These are phyloP conservation scores for Tetraselmis striata DNA, from an alignment of 139 green algal genomes.

Conservation along the genomic window DNA sequence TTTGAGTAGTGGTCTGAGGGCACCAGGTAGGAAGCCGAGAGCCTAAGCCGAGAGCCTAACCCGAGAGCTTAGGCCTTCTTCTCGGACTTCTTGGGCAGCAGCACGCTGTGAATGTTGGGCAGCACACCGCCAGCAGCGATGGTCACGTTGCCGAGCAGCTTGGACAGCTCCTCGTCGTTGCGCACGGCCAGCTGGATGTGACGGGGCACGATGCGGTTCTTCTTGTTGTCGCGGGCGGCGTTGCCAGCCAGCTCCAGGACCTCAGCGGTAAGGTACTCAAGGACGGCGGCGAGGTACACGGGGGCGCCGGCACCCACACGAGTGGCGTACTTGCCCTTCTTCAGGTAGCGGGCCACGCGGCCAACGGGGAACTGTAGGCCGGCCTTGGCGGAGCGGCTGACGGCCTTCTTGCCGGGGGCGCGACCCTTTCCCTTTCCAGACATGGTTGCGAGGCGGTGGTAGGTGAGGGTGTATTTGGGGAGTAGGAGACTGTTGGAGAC, in stretches of 20 bases:
- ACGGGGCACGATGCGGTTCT: constrained; percentile 66
- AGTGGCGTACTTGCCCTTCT: constrained; percentile 80
- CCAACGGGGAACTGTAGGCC: constrained; percentile 86
- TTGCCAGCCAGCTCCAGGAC: constrained; percentile 65
- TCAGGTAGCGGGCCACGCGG: constrained; percentile 76
- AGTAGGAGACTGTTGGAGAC: not conserved
- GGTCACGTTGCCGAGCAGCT: constrained; percentile 66
- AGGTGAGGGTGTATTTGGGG: not conserved
- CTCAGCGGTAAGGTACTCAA: constrained; percentile 82
- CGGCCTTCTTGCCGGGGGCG: constrained; percentile 66
- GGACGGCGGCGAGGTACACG: constrained; percentile 72
- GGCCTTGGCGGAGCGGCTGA: constrained; percentile 76
- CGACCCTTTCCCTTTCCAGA: constrained; percentile 68
- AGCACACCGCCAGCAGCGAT: constrained; percentile 77
- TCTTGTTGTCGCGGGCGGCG: constrained; percentile 76
- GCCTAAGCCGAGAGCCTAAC: too few species aligned
- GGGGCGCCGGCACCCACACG: constrained; percentile 57
- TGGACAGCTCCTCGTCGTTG: constrained; percentile 90
- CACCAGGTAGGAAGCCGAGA: too few species aligned
- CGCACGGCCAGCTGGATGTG: constrained; percentile 88
- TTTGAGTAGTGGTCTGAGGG: too few species aligned
- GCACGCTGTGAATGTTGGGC: constrained; percentile 85
- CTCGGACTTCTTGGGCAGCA: constrained; percentile 82
- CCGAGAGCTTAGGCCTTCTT: constrained; percentile 34
- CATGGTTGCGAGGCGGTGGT: too few species aligned